Percentiles rank a stretch among this genome's conserved stretches.
These are phyloP conservation scores for Ophiostoma sp. DNA, from an alignment of 2,329 filamentous ascomycete genomes.

Conservation along the genomic window DNA sequence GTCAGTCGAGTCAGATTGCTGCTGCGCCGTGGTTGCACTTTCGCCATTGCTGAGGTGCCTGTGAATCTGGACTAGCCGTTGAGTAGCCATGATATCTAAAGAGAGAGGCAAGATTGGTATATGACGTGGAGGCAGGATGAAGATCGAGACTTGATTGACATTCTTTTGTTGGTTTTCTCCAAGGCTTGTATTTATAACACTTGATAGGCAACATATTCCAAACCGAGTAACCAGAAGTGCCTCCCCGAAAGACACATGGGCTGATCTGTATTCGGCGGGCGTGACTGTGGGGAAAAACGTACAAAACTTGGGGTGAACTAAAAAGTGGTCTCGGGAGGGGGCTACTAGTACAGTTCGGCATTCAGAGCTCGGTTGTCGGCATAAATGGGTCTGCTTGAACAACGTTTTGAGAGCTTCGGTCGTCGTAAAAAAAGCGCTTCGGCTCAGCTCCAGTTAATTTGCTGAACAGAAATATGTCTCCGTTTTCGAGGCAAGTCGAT, in stretches of 20 bases:
- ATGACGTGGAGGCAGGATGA: neutral
- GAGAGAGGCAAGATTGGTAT: neutral
- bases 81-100: neutral
- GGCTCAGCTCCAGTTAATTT: neutral
- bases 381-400: neutral
- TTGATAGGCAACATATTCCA: neutral
- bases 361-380: neutral
- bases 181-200: neutral
- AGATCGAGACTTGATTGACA: neutral
- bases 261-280: neutral
- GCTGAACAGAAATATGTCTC: neutral
- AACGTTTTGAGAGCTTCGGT: neutral
- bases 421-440: neutral
- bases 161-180: slow-evolving; percentile 1
- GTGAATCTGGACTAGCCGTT: neutral
- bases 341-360: neutral
- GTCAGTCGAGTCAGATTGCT: neutral
- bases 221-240: neutral
- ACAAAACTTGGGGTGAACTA: neutral
- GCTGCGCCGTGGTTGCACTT: neutral
- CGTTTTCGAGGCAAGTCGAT: neutral
- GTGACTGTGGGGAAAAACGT: neutral
- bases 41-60: neutral
- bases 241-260: neutral
- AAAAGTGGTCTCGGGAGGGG: neutral